Evolutionary conservation across 2,329 filamentous ascomycete species (phyloP), one percentile per base, ranked within the genome.

Genomic region (Colletotrichum horii): DNA sequence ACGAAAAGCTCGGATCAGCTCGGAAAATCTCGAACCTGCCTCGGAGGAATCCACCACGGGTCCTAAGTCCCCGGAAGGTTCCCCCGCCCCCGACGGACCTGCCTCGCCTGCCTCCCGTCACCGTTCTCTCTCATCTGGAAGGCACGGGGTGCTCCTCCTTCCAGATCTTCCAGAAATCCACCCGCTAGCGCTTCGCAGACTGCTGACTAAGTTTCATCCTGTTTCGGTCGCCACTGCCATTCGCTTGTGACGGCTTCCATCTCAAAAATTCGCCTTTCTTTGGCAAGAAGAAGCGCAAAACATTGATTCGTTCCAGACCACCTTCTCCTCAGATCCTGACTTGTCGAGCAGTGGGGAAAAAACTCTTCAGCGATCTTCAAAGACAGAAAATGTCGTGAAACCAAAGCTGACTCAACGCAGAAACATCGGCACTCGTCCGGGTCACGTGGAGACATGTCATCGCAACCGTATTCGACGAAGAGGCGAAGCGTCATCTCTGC

Each of bases 171-270:
- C n/a, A 48, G 43, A 48, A 48, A 48, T n/a, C 43, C 43, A 48
- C 43, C n/a, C 34, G 9, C 8, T 19, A 24, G 36, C 15, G 62
- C 38, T 48, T 24, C 36, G 26, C 8, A 56, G 15, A 19, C 3
- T 7, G 62, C 68, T 75, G 72, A 75, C 69, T 72, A 72, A 75
- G 68, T 75, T 75, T 75, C 72, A 72, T 26, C 5, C n/a, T 72
- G 72, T 72, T 72, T 67, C 68, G 72, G 36, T 56, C 30, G 68
- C 68, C 72, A 74, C 48, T 32, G 48, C 30, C 19, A 2, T 38
- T 3, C 48, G 9, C 66, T 9, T 48, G 38, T 4, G 15, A 52
- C 34, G 16, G 24, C 32, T 32, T 61, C 60, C 48, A 32, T 48
- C 9, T 24, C 60, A 24, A 43, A 43, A 61, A 56, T 34, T 4